Evolutionary conservation across 164 flowering plant species (phyloP), one percentile per base, ranked within the genome.

Genomic region (Paratinospora sagittata): DNA sequence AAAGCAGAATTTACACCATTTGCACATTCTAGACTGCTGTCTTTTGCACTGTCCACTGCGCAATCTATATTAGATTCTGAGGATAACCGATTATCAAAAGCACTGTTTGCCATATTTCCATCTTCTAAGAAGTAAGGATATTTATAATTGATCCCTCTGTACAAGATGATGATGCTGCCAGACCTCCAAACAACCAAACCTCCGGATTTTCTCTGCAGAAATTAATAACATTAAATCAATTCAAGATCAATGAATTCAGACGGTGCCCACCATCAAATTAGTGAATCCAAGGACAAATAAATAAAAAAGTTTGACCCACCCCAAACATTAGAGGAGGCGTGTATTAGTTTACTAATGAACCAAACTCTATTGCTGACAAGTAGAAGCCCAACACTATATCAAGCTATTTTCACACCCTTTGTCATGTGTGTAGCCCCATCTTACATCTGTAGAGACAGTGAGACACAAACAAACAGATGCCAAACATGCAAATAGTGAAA

Each of bases 131-230:
- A 95, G 77, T 95, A 95, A 43, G 99, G 99, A 78, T 86, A 95
- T 83, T 80, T 75, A 78, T 95, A 95, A 73, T 89, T 79, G 37
- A 82, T 73, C 13, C 99, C 99, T 75, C 97, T 84, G 72, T 89
- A 95, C 78, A 95, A 78, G 57, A 95, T 70, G 67, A 95, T 90
- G 66, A 76, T 88, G 78, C 91, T 85, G 78, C 99, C 97, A 69
- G 94, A 83, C 75, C 97, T 90, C 97, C 99, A 92, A 75, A 95
- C 77, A 78, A 95, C 97, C 79, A 95, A 45, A 16, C 97, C 99
- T 70, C 99, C 99, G 63, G 97, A 92, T 84, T 90, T 92, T 45
- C 84, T 89, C 99, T 95, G 89, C 21, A 52, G 70, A 36, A 10
- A 80, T 76, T 65, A 47, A 37, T 57, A 77, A 1, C 45, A 73